Evolutionary conservation across 2,329 filamentous ascomycete genomes (phyloP), one percentile per base, ranked within the genome.

Genomic region (Fusarium sororula): DNA sequence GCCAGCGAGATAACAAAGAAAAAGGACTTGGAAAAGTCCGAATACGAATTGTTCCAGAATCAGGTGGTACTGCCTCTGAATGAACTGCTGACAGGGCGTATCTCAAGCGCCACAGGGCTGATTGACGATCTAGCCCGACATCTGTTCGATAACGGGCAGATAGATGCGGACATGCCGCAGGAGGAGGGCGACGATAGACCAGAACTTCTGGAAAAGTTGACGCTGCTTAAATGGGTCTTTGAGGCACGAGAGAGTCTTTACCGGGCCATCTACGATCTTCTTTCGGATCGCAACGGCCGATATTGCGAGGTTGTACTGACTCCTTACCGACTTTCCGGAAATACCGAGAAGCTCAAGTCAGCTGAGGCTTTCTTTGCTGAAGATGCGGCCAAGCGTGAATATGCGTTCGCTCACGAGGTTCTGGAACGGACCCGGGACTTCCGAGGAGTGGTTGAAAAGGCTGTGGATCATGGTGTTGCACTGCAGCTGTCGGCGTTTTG

Each of bases 131-230:
- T 98, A 32, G 90, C 91, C 32, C 88, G 89, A 15, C 91, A 92
- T 48, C 87, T 98, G 2, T 93, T 93, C 69, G 91, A 90, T 58
- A 92, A 94, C 71, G 81, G 79, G 24, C 79, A 82, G 32, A 83
- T 92, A 89, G 65, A 92, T 89, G 80, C 95, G 1, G 96, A 97
- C 78, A 90, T 94, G 81, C 93, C 95, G 0, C 95, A 98, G 81
- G 95, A 98, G 82, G 96, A 98, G 83, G 96, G 96, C 24, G 96
- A 98, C 76, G 96, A 98, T 81, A 92, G 95, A 80, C 96, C 96
- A 0, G 96, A 99, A 82, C 87, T 98, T 0, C 86, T 98, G 6
- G 96, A 99, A 82, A 97, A 98, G 83, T 87, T 99, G 18, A 98
- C 96, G 0, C 89, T 98, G 54, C 87, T 98, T 20, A 99, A 98